phyloP scores from a whole-genome alignment of 1,284 basidiomycete species.

The Heterobasidion occidentale region DNA sequence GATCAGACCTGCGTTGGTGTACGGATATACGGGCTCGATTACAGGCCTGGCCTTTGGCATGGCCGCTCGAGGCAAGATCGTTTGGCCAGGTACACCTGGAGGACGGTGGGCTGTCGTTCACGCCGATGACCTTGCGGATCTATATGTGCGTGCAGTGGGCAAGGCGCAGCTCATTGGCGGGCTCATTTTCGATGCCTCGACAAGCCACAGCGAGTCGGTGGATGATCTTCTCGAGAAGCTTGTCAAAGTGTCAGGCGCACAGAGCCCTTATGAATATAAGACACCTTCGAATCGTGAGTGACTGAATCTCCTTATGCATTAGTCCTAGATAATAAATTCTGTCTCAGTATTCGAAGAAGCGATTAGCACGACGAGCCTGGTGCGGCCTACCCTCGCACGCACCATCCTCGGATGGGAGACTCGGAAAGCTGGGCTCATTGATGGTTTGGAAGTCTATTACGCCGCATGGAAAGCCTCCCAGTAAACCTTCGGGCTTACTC shows the following conservation, averaged over 20 bases:
- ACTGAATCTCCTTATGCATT: constrained; percentile 7
- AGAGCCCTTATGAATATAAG: constrained; percentile 23
- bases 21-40: constrained; percentile 37
- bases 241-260: constrained; percentile 31
- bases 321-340: background rate
- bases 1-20: constrained; percentile 39
- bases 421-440: constrained; percentile 34
- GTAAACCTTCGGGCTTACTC: background rate
- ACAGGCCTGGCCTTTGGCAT: constrained; percentile 29
- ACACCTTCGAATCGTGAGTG: constrained; percentile 28
- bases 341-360: constrained; percentile 24
- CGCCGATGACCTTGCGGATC: constrained; percentile 42
- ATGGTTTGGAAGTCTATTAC: constrained; percentile 39
- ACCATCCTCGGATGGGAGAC: constrained; percentile 41
- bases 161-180: constrained; percentile 30
- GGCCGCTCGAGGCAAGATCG: constrained; percentile 26
- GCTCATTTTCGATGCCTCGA: constrained; percentile 37
- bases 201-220: constrained; percentile 34
- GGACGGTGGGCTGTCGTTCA: constrained; percentile 37
- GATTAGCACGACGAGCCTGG: constrained; percentile 19
- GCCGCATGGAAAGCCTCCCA: constrained; percentile 25
- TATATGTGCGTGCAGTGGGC: constrained; percentile 37
- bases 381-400: constrained; percentile 37
- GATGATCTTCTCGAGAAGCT: constrained; percentile 36
- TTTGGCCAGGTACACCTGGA: constrained; percentile 32